A percentile compares a stretch with the other conserved stretches of the same genome.
Evolutionary conservation across 305 asterid genomes (phyloP).

Genomic region (Fraxinus sp.): DNA sequence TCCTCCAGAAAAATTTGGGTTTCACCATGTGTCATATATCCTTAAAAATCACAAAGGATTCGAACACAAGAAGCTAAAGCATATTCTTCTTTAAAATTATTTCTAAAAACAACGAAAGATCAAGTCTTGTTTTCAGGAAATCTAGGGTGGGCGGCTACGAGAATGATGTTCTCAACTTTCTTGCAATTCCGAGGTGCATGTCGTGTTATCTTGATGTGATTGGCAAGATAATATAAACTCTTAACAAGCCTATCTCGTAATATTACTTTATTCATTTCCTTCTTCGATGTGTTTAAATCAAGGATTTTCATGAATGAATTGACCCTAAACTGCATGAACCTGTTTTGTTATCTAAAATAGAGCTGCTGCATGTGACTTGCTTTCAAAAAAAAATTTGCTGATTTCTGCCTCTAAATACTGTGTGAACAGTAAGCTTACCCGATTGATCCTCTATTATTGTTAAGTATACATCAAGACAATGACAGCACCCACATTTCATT

Average conservation of each 20-base stretch:
- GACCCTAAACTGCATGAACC: slow-evolving; percentile 15
- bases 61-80: not conserved
- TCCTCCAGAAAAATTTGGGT: slow-evolving; percentile 7
- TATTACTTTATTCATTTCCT: not conserved
- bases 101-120: not conserved
- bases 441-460: slow-evolving; percentile 32
- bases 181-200: slow-evolving; percentile 19
- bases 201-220: slow-evolving; percentile 32
- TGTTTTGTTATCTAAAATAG: not conserved
- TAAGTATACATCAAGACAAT: slow-evolving; percentile 21
- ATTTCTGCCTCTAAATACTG: slow-evolving; percentile 15
- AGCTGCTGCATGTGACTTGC: not conserved
- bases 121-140: not conserved
- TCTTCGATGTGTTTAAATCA: slow-evolving; percentile 7
- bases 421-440: slow-evolving; percentile 34
- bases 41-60: not conserved
- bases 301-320: slow-evolving; percentile 6
- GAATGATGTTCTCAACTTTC: slow-evolving; percentile 16
- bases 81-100: not conserved
- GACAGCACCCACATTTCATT: slow-evolving; percentile 18
- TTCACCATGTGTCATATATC: not conserved
- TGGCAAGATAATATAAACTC: slow-evolving; percentile 20
- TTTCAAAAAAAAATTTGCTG: not conserved
- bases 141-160: not conserved
- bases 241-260: slow-evolving; percentile 18